Evolutionary conservation across 2,329 filamentous ascomycete species (phyloP).

Genomic region (Dactylellina haptotyla): DNA sequence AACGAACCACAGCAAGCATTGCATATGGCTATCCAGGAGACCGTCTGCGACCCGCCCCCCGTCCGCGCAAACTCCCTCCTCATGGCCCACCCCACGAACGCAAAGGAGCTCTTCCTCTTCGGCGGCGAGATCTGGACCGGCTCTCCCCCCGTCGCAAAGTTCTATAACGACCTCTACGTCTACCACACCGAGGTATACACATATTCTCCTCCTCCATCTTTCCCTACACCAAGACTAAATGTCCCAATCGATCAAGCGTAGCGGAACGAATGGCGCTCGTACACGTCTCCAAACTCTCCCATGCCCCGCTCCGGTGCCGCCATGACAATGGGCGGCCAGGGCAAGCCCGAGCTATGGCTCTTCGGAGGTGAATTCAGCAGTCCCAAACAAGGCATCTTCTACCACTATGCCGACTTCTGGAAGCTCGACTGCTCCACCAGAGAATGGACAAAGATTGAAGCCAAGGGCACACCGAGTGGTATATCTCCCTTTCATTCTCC

Average conservation of each 20-base stretch:
- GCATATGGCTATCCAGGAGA: slow-evolving; percentile 92
- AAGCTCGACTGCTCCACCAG: slow-evolving; percentile 81
- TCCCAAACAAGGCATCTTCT: slow-evolving; percentile 97
- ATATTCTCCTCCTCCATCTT: slow-evolving; percentile 71
- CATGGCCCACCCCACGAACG: slow-evolving; percentile 82
- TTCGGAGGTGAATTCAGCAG: slow-evolving; percentile 97
- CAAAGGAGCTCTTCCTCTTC: slow-evolving; percentile 83
- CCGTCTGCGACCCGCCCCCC: slow-evolving; percentile 76
- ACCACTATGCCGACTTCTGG: slow-evolving; percentile 99
- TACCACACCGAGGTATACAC: slow-evolving; percentile 65
- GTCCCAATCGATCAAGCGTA: slow-evolving; percentile 66
- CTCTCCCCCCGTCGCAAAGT: slow-evolving; percentile 72
- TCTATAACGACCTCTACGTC: slow-evolving; percentile 74
- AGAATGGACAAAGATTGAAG: slow-evolving; percentile 92
- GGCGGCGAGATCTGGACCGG: slow-evolving; percentile 97
- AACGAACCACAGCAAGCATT: slow-evolving; percentile 75
- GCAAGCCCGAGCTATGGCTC: slow-evolving; percentile 81
- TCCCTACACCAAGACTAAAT: background rate
- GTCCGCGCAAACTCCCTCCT: slow-evolving; percentile 83
- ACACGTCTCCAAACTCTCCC: slow-evolving; percentile 90
- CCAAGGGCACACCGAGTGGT: slow-evolving; percentile 64
- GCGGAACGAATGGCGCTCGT: slow-evolving; percentile 85
- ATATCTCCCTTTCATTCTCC: background rate
- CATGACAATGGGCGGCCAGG: slow-evolving; percentile 88
- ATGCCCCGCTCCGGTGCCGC: slow-evolving; percentile 84